Conservation (phyloP, 805 yeast genomes). For the Ogataea nitratoaversa region DNA sequence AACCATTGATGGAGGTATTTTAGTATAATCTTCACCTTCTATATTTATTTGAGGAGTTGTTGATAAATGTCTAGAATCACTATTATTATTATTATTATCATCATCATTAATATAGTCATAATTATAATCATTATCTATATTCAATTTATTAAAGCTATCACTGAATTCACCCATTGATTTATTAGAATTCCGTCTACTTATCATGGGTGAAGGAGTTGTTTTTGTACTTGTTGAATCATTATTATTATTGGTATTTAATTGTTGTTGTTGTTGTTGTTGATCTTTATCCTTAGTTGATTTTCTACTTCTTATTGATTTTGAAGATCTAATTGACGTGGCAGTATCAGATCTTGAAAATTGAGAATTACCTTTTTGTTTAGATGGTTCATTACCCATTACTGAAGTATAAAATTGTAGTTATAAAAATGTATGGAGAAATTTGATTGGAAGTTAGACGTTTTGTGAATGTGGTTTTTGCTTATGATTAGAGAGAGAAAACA, state of each 20-base stretch:
- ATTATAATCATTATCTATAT: constrained; percentile 14
- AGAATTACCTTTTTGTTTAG: constrained; percentile 26
- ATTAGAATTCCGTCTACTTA: constrained; percentile 25
- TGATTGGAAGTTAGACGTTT: too few relatives aligned
- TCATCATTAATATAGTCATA: constrained; percentile 23
- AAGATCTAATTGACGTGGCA: constrained; percentile 26
- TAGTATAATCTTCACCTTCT: constrained; percentile 11
- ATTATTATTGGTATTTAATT: too few relatives aligned
- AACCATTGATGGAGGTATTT: constrained; percentile 33
- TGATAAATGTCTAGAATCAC: background rate
- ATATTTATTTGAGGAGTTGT: constrained; percentile 13
- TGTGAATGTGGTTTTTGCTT: background rate
- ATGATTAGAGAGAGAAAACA: too few relatives aligned
- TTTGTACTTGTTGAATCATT: constrained; percentile 20
- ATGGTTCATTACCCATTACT: constrained; percentile 32
- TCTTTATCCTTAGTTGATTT: constrained; percentile 18
- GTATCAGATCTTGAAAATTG: constrained; percentile 30
- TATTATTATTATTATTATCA: constrained; percentile 2
- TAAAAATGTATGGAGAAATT: too few relatives aligned
- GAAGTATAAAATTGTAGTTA: too few relatives aligned
- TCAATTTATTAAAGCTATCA: constrained; percentile 15
- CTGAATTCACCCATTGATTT: constrained; percentile 18
- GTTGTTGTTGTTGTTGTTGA: too few relatives aligned
- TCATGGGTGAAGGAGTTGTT: constrained; percentile 19
- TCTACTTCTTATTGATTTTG: constrained; percentile 27